Evolutionary conservation across 2,329 filamentous ascomycete genomes (phyloP).

Genomic region (Colletotrichum zoysiae): DNA sequence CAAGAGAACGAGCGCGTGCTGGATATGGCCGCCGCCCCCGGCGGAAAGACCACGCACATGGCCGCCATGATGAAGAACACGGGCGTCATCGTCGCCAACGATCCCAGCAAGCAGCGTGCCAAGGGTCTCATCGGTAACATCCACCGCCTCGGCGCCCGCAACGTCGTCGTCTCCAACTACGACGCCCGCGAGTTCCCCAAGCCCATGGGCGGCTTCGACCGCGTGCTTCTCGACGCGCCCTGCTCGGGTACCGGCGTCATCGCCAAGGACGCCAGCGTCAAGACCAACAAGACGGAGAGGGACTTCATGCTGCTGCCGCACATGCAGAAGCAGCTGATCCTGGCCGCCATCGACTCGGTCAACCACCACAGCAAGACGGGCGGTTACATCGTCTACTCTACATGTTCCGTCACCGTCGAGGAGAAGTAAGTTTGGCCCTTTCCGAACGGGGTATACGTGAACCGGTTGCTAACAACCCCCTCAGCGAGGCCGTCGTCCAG

Average conservation of each 20-base stretch:
- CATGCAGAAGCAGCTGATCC: constrained; percentile 91
- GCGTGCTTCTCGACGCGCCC: constrained; percentile 89
- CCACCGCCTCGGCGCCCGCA: constrained; percentile 87
- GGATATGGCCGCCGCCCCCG: constrained; percentile 94
- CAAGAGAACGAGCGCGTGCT: constrained; percentile 89
- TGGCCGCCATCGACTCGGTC: constrained; percentile 94
- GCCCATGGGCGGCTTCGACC: constrained; percentile 95
- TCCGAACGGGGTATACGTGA: neutral
- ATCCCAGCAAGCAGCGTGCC: constrained; percentile 91
- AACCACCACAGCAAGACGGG: constrained; percentile 93
- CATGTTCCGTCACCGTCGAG: constrained; percentile 93
- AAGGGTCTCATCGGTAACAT: constrained; percentile 99
- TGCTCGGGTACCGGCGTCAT: constrained; percentile 86
- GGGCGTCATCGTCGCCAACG: constrained; percentile 94
- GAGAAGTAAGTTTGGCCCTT: constrained; percentile 63
- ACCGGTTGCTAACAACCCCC: constrained; percentile 23
- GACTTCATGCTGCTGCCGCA: constrained; percentile 95
- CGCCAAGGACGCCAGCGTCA: constrained; percentile 94
- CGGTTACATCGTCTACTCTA: constrained; percentile 96
- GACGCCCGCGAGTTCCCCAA: constrained; percentile 94
- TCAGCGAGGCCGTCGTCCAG: constrained; percentile 89
- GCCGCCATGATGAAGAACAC: constrained; percentile 99
- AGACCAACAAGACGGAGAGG: constrained; percentile 97
- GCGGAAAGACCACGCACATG: constrained; percentile 96
- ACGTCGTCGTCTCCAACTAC: constrained; percentile 95